A percentile compares a stretch with the other conserved stretches of the same genome.
Evolutionary conservation across 2,329 filamentous ascomycete genomes (phyloP).

Genomic region (Nemania bipapillata): DNA sequence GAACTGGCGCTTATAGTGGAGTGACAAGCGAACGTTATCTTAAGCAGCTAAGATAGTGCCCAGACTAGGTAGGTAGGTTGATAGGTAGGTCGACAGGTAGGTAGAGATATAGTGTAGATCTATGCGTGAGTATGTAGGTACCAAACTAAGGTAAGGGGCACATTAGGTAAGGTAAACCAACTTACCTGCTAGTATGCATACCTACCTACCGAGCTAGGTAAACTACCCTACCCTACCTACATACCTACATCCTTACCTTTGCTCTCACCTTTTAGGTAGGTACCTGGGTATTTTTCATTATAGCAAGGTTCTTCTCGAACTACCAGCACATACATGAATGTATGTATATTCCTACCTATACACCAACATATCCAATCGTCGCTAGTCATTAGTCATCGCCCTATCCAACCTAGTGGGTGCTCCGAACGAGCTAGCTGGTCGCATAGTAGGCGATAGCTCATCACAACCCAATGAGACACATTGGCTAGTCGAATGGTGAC

Average conservation of each 20-base stretch:
- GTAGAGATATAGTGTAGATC: neutral
- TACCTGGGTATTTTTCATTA: neutral
- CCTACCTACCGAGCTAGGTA: neutral
- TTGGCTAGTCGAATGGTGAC: constrained; percentile 1
- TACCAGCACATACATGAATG: no score
- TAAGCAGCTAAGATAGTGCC: neutral
- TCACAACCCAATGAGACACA: constrained; percentile 10
- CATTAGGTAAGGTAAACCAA: neutral
- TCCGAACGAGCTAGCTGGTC: constrained; percentile 6
- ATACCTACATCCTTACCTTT: no score
- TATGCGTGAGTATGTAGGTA: neutral
- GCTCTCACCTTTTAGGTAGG: no score
- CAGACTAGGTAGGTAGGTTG: neutral
- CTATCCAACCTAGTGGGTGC: constrained; percentile 21
- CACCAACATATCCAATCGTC: constrained; percentile 13
- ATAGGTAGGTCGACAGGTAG: neutral
- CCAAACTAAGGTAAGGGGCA: neutral
- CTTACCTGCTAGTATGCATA: neutral
- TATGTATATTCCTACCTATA: constrained; percentile 27
- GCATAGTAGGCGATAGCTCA: neutral
- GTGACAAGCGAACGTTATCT: neutral
- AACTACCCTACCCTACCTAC: no score
- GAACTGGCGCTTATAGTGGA: constrained; percentile 15
- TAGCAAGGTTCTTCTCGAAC: constrained; percentile 25
- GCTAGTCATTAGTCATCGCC: neutral